Evolutionary conservation across 2,329 filamentous ascomycete species (phyloP).

Genomic region (Lasiodiplodia sp.): DNA sequence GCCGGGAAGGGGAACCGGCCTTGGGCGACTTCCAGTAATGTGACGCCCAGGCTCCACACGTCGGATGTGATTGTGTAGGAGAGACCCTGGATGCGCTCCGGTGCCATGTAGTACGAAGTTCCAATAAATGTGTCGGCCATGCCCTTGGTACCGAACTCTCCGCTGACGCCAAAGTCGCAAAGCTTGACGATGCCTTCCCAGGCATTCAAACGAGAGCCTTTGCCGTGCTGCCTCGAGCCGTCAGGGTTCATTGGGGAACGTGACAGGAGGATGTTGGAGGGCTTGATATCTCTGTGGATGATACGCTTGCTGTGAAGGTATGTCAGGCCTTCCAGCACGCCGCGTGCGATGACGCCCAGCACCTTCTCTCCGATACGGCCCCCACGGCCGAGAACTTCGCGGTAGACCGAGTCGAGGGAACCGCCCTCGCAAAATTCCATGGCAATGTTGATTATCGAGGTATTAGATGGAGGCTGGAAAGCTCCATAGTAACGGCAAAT

Average conservation of each 20-base stretch:
- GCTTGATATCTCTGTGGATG: constrained; percentile 98
- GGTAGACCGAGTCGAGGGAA: constrained; percentile 94
- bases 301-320: constrained; percentile 97
- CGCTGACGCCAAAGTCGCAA: constrained; percentile 97
- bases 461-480: constrained; percentile 88
- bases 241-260: constrained; percentile 52
- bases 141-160: constrained; percentile 97
- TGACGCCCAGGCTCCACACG: constrained; percentile 97
- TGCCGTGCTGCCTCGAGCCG: constrained; percentile 13
- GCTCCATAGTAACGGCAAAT: constrained; percentile 98
- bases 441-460: constrained; percentile 94
- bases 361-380: constrained; percentile 97
- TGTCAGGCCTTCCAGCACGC: constrained; percentile 89
- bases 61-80: constrained; percentile 98
- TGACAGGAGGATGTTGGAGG: constrained; percentile 93
- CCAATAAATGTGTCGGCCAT: constrained; percentile 99
- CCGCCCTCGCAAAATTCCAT: constrained; percentile 99
- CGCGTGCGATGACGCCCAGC: constrained; percentile 93
- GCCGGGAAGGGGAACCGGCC: constrained; percentile 98
- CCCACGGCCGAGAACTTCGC: constrained; percentile 93
- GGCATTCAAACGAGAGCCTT: constrained; percentile 23
- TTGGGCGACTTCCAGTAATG: constrained; percentile 97
- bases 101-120: constrained; percentile 99
- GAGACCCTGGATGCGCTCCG: constrained; percentile 95
- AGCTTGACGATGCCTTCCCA: constrained; percentile 89